Evolutionary conservation across 208 protist genomes (phyloP).

Genomic region (Wallacemonas sp.): DNA sequence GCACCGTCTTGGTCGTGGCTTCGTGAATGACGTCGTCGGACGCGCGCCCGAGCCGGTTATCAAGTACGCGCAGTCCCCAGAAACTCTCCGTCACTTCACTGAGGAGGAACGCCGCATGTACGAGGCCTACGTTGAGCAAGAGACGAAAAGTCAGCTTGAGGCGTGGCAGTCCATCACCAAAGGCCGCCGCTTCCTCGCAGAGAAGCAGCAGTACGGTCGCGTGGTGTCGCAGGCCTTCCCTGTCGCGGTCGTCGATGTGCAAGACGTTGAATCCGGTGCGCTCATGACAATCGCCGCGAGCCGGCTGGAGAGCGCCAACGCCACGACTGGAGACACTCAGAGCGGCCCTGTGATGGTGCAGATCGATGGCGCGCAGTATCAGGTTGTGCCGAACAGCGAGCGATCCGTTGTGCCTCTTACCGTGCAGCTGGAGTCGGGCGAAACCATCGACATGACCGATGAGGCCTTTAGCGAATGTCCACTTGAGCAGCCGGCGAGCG

Average conservation of each 20-base stretch:
- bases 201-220: constrained; percentile 73
- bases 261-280: constrained; percentile 49
- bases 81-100: constrained; percentile 71
- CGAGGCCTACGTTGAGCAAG: constrained; percentile 67
- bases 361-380: constrained; percentile 56
- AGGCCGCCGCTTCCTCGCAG: constrained; percentile 62
- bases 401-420: constrained; percentile 57
- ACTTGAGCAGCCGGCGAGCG: constrained; percentile 54
- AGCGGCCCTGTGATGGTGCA: constrained; percentile 12
- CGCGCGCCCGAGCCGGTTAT: constrained; percentile 76
- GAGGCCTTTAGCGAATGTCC: constrained; percentile 68
- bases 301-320: constrained; percentile 20
- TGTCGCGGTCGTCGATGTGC: constrained; percentile 67
- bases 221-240: constrained; percentile 39
- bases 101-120: constrained; percentile 83
- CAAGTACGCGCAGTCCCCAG: constrained; percentile 59
- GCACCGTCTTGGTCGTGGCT: constrained; percentile 63
- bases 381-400: constrained; percentile 35
- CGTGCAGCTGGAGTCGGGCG: constrained; percentile 70
- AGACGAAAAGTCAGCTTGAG: constrained; percentile 58
- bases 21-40: constrained; percentile 46
- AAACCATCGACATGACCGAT: constrained; percentile 65
- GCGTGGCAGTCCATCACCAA: constrained; percentile 50
- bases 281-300: constrained; percentile 58
- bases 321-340: too few relatives aligned